Conservation (phyloP, 2,329 filamentous ascomycete species). For the Diplodia corticola region DNA sequence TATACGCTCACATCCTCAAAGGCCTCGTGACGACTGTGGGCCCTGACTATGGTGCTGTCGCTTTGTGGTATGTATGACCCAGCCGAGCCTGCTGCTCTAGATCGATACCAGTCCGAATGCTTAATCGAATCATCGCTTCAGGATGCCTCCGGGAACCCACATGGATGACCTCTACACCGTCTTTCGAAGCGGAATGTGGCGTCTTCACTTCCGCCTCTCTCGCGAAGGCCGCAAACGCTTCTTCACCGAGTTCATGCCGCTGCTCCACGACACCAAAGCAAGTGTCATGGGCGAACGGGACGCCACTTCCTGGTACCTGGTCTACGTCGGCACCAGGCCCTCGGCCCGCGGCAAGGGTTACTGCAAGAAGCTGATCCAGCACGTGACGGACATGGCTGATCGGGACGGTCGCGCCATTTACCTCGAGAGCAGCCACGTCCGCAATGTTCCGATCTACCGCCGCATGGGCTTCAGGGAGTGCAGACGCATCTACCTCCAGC, state of each 20-base stretch:
- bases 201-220: conserved; percentile 72
- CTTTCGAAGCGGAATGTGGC: conserved; percentile 75
- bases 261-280: conserved; percentile 71
- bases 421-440: conserved; percentile 71
- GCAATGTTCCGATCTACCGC: conserved; percentile 70
- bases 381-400: conserved; percentile 68
- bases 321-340: conserved; percentile 77
- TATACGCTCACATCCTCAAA: conserved; percentile 71
- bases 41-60: conserved; percentile 73
- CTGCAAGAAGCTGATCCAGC: conserved; percentile 67
- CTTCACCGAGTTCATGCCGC: conserved; percentile 73
- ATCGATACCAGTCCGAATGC: not conserved
- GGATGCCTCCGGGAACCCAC: conserved; percentile 73
- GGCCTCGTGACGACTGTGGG: conserved; percentile 75
- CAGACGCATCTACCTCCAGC: conserved; percentile 63
- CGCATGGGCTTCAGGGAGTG: conserved; percentile 72
- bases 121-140: conserved; percentile 34
- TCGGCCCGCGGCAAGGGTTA: conserved; percentile 71
- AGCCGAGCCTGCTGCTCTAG: not conserved
- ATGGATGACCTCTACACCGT: conserved; percentile 73
- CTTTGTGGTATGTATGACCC: conserved; percentile 66
- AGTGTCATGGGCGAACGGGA: conserved; percentile 68
- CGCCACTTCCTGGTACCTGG: conserved; percentile 73
- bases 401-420: conserved; percentile 68
- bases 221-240: conserved; percentile 71